A percentile compares a stretch with the other conserved stretches of the same genome.
Evolutionary conservation across 805 yeast species (phyloP).

Genomic region (Candida chilensis): DNA sequence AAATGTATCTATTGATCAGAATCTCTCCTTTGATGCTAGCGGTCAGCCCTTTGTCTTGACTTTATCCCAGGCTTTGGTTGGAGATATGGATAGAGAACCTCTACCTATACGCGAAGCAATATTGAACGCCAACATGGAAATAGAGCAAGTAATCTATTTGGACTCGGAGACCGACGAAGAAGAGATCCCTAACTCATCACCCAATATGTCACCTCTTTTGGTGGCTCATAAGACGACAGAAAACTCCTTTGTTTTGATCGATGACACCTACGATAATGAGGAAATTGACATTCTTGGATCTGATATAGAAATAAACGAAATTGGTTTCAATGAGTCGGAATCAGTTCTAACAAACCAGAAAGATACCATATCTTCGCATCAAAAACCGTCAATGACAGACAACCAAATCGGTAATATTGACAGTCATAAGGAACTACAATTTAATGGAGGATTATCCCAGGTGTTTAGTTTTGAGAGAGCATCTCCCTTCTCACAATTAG

Average conservation of each 20-base stretch:
- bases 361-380: background rate
- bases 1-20: background rate
- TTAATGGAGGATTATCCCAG: too few species aligned
- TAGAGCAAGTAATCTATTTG: background rate
- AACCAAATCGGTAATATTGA: background rate
- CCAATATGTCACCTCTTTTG: background rate
- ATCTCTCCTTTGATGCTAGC: background rate
- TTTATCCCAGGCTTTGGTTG: background rate
- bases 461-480: too few species aligned
- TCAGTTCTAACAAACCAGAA: too few species aligned
- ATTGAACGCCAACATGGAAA: background rate
- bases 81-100: background rate
- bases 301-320: background rate
- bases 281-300: background rate
- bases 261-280: constrained; percentile 1
- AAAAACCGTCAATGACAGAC: background rate
- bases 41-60: background rate
- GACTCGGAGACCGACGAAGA: background rate
- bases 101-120: background rate
- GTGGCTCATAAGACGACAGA: background rate
- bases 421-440: background rate
- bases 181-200: background rate
- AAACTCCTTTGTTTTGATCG: background rate
- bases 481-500: too few species aligned
- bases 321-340: background rate